These are phyloP conservation scores for Mortierella sp. DNA, from an alignment of 371 early-diverging fungal genomes.

Conservation along the genomic window DNA sequence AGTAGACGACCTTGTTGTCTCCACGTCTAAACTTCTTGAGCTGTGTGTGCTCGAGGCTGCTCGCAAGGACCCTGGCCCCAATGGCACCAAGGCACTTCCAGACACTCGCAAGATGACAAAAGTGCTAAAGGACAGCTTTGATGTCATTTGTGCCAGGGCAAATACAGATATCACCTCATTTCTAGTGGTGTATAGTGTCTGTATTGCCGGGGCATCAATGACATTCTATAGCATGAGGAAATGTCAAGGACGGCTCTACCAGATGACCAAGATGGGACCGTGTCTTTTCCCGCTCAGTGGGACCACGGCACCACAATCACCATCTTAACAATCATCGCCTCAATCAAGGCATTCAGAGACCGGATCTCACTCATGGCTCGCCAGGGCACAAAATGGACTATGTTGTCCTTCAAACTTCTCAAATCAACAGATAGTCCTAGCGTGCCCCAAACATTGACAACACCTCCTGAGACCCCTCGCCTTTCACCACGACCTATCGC, in stretches of 20 bases:
- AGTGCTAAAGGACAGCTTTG: slow-evolving; percentile 13
- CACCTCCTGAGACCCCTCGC: background rate
- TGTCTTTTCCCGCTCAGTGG: slow-evolving; percentile 9
- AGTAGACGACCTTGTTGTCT: slow-evolving; percentile 13
- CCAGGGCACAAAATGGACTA: background rate
- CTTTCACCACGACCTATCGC: background rate
- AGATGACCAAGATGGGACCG: slow-evolving; percentile 11
- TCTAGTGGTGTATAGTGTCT: slow-evolving; percentile 7
- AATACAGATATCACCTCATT: background rate
- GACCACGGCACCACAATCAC: background rate
- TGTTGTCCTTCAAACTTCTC: background rate
- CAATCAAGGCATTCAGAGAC: background rate
- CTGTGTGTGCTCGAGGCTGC: slow-evolving; percentile 13
- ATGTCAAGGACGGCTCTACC: slow-evolving; percentile 12
- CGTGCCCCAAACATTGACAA: background rate
- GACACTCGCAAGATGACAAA: slow-evolving; percentile 13
- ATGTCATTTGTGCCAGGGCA: slow-evolving; percentile 9
- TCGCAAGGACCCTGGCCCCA: slow-evolving; percentile 1
- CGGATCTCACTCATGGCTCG: background rate
- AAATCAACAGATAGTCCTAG: background rate
- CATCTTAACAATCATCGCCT: background rate
- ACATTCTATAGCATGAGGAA: slow-evolving; percentile 14
- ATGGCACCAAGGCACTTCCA: slow-evolving; percentile 8
- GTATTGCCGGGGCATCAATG: slow-evolving; percentile 6
- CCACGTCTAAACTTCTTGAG: slow-evolving; percentile 1